These are phyloP conservation scores for Backusella parvicylindrica DNA, from an alignment of 192 early-diverging fungal genomes.

Conservation along the genomic window DNA sequence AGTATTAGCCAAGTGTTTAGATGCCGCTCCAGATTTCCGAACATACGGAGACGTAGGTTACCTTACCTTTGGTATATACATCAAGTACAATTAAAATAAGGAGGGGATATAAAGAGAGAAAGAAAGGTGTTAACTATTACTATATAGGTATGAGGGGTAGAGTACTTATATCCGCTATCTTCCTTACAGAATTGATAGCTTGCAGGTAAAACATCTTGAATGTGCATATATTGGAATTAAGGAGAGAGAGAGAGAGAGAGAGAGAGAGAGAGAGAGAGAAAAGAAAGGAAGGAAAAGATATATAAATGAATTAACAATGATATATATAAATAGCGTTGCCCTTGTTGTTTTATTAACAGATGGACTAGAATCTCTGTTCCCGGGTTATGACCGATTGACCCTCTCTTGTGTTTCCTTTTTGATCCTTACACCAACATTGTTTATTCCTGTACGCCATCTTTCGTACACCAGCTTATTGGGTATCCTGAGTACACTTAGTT, in stretches of 20 bases:
- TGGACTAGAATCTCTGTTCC: constrained; percentile 36
- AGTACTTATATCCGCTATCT: constrained; percentile 23
- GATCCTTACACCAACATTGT: constrained; percentile 51
- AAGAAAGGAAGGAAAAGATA: neutral
- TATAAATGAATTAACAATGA: neutral
- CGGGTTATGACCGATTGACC: constrained; percentile 5
- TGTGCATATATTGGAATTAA: neutral
- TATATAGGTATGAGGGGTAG: constrained; percentile 19
- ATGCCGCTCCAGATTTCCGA: constrained; percentile 26
- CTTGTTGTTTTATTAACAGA: constrained; percentile 37
- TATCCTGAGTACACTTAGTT: constrained; percentile 47
- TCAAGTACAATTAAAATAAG: neutral
- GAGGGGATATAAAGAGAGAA: constrained; percentile 6
- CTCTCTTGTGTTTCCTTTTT: constrained; percentile 48
- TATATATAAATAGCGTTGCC: constrained; percentile 37
- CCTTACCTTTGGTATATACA: constrained; percentile 30
- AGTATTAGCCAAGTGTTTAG: constrained; percentile 52
- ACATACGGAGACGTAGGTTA: constrained; percentile 47
- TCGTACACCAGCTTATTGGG: constrained; percentile 58
- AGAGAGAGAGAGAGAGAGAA: neutral
- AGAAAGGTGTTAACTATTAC: neutral
- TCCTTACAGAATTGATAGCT: constrained; percentile 35
- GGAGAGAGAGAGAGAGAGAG: neutral
- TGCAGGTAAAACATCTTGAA: constrained; percentile 21
- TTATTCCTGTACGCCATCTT: constrained; percentile 43